Conservation (phyloP, 2,329 filamentous ascomycete species). For the Claviceps maximensis region DNA sequence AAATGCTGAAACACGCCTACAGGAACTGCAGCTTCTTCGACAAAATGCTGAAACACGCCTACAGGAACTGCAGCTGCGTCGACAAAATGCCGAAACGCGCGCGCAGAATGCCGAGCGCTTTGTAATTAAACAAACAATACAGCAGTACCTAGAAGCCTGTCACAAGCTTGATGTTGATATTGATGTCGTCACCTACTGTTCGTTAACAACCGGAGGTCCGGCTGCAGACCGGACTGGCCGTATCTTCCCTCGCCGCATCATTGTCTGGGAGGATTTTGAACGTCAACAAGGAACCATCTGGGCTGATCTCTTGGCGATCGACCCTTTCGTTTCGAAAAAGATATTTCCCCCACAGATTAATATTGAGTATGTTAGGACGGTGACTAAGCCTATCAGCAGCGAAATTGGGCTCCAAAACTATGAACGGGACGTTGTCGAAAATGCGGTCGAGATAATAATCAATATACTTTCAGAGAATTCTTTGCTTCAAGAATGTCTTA, state of each 20-base stretch:
- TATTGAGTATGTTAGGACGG: no score
- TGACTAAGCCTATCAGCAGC: conserved; percentile 20
- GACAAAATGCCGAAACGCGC: no score
- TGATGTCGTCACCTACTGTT: conserved; percentile 18
- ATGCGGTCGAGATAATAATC: conserved; percentile 21
- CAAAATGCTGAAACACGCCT: no score
- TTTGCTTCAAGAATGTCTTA: conserved; percentile 16
- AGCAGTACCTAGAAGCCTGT: conserved; percentile 19
- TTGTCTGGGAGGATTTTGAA: conserved; percentile 22
- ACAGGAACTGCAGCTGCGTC: no score
- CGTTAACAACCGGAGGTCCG: conserved; percentile 20
- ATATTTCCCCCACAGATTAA: conserved; percentile 17
- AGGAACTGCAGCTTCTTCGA: no score
- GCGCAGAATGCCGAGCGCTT: no score
- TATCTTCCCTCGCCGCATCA: conserved; percentile 21
- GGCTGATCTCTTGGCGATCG: conserved; percentile 13
- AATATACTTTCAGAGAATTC: conserved; percentile 15
- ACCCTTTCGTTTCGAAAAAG: conserved; percentile 15
- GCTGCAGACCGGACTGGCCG: conserved; percentile 20
- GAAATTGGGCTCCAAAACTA: conserved; percentile 21
- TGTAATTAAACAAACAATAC: no score
- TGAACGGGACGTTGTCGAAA: conserved; percentile 23
- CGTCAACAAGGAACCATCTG: conserved; percentile 19
- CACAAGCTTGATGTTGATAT: conserved; percentile 19
- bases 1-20: no score